Percentiles rank a stretch among this genome's conserved stretches.
These are phyloP conservation scores for Phtheirospermum japonicum DNA, from an alignment of 257 asterid genomes.

Conservation along the genomic window DNA sequence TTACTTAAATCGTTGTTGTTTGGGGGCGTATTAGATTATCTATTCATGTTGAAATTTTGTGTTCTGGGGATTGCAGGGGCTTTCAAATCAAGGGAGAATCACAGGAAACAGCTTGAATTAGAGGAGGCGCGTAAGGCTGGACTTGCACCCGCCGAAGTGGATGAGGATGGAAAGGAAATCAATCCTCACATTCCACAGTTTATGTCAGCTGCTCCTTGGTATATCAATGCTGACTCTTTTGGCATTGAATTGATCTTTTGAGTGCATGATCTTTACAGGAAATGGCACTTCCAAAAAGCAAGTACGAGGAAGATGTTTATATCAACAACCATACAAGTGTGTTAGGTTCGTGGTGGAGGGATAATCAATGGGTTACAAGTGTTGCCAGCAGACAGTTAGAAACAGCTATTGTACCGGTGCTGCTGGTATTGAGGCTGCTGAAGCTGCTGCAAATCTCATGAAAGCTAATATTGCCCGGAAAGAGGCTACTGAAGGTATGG, in stretches of 20 bases:
- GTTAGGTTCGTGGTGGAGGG: constrained; percentile 99
- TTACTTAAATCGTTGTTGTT: not conserved
- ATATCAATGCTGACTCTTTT: constrained; percentile 40
- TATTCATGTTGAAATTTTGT: not conserved
- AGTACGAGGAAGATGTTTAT: constrained; percentile 83
- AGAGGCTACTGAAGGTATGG: constrained; percentile 87
- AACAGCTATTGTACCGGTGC: constrained; percentile 92
- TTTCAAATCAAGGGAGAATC: constrained; percentile 96
- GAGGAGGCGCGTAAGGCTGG: constrained; percentile 99
- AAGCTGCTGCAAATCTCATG: constrained; percentile 85
- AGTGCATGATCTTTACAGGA: constrained; percentile 49
- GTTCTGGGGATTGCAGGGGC: constrained; percentile 50
- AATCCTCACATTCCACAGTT: constrained; percentile 99
- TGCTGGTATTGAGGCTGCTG: constrained; percentile 98
- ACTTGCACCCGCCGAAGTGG: constrained; percentile 95
- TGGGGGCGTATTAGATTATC: too few relatives aligned
- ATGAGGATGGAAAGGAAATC: constrained; percentile 97
- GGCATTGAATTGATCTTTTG: constrained; percentile 4
- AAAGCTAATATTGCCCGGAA: constrained; percentile 88
- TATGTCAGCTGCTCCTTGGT: constrained; percentile 97
- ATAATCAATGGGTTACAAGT: constrained; percentile 91
- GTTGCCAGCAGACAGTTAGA: constrained; percentile 82
- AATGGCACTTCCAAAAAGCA: constrained; percentile 72
- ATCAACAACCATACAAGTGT: constrained; percentile 75
- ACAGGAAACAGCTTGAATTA: constrained; percentile 82